phyloP scores from a whole-genome alignment of 352 stramenopile species.

The Phytophthora fragariaefolia region DNA sequence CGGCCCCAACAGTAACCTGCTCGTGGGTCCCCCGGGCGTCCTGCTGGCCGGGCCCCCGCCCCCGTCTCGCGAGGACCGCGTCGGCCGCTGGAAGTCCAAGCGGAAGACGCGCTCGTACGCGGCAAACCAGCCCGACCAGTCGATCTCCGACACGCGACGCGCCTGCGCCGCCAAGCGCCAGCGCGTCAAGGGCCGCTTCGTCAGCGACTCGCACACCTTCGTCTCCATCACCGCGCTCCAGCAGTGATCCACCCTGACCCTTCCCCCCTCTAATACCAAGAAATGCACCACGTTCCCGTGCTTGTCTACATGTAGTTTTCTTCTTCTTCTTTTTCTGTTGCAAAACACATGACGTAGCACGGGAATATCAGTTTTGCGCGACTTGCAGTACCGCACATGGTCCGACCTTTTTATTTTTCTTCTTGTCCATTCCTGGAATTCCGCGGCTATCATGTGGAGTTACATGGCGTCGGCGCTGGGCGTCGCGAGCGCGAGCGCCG shows the following conservation, averaged over 20 bases:
- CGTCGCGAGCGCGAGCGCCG: conserved; percentile 12
- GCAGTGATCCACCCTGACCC: conserved; percentile 26
- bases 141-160: conserved; percentile 57
- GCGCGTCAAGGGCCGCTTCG: conserved; percentile 72
- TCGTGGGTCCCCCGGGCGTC: conserved; percentile 50
- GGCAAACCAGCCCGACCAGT: conserved; percentile 30
- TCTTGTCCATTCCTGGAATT: conserved; percentile 9
- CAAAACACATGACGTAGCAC: no score
- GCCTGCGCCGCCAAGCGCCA: conserved; percentile 68
- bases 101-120: conserved; percentile 40
- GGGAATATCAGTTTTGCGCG: conserved; percentile 4
- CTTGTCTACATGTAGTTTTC: no score
- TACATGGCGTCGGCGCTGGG: conserved; percentile 41
- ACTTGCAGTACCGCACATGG: conserved; percentile 2
- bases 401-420: conserved; percentile 19
- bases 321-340: no score
- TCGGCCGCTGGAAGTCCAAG: conserved; percentile 49
- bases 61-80: conserved; percentile 33
- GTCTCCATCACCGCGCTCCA: conserved; percentile 74
- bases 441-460: conserved; percentile 34
- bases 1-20: conserved; percentile 32
- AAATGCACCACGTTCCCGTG: conserved; percentile 27
- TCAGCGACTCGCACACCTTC: conserved; percentile 57
- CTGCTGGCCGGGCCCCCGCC: conserved; percentile 45
- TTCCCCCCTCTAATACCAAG: conserved; percentile 2